These are phyloP conservation scores for Hyparrhenia diplandra DNA, from an alignment of 176 grass and related monocot genomes.

Conservation along the genomic window DNA sequence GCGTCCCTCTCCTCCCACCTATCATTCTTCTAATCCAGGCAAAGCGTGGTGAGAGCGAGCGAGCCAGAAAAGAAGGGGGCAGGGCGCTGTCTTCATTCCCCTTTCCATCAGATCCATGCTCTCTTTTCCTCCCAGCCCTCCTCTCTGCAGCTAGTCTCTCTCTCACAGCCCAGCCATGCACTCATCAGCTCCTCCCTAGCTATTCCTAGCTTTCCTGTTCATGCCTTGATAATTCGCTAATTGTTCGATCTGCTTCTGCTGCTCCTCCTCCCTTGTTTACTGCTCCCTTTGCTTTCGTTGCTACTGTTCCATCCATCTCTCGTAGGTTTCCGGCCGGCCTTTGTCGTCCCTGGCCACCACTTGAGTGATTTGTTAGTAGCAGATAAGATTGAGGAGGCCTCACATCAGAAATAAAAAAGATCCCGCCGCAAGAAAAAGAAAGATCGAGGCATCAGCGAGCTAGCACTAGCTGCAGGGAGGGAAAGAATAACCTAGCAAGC, in stretches of 20 bases:
- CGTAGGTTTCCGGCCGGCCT: constrained; percentile 46
- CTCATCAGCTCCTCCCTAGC: not conserved
- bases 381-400: constrained; percentile 29
- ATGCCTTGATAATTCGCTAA: constrained; percentile 34
- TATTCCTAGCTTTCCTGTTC: constrained; percentile 1
- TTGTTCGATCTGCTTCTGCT: not conserved
- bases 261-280: not conserved
- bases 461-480: not conserved
- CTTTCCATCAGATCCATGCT: not conserved
- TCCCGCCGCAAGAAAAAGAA: constrained; percentile 43
- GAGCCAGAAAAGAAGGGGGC: constrained; percentile 30
- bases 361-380: constrained; percentile 38
- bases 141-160: too few relatives aligned
- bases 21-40: constrained; percentile 42
- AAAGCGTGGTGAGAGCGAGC: constrained; percentile 36
- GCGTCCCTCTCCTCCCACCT: constrained; percentile 27
- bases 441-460: not conserved
- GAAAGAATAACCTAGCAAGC: constrained; percentile 34
- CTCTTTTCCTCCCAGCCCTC: constrained; percentile 23
- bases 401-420: constrained; percentile 21
- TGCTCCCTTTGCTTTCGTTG: constrained; percentile 33
- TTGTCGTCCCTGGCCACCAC: constrained; percentile 21
- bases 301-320: constrained; percentile 58
- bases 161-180: not conserved
- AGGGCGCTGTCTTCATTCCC: constrained; percentile 34